Evolutionary conservation across 1,284 basidiomycete species (phyloP).

Genomic region (Irpex sp.): DNA sequence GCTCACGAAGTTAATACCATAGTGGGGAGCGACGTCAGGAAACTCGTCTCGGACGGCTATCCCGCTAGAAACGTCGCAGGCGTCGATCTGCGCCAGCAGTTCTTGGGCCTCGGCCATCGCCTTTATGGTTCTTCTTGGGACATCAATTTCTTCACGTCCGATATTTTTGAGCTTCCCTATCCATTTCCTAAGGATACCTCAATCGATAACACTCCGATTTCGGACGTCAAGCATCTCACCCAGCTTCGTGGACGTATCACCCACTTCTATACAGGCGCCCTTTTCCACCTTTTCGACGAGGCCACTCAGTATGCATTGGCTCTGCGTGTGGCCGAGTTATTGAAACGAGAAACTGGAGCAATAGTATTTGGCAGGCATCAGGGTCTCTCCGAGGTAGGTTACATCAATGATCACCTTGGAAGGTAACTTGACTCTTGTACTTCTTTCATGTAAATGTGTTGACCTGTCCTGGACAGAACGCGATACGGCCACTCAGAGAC

Average conservation of each 20-base stretch:
- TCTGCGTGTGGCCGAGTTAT: conserved; percentile 23
- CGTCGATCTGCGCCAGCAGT: conserved; percentile 31
- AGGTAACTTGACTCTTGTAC: conserved; percentile 15
- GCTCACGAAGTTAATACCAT: neutral
- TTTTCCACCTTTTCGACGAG: conserved; percentile 36
- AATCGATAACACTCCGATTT: neutral
- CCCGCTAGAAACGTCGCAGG: conserved; percentile 26
- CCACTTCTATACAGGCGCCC: conserved; percentile 29
- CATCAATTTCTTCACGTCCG: conserved; percentile 30
- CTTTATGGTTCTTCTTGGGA: conserved; percentile 24
- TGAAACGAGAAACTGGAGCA: conserved; percentile 21
- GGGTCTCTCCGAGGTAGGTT: conserved; percentile 23
- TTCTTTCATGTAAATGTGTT: neutral
- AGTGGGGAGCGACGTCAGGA: conserved; percentile 35
- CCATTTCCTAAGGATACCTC: neutral
- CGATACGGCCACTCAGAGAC: conserved; percentile 27
- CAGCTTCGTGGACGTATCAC: conserved; percentile 21
- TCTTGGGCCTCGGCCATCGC: conserved; percentile 28
- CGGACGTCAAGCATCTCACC: conserved; percentile 14
- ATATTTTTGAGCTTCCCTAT: conserved; percentile 27
- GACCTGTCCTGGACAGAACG: conserved; percentile 12
- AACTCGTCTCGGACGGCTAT: conserved; percentile 30
- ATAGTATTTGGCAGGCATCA: conserved; percentile 31
- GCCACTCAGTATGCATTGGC: conserved; percentile 31
- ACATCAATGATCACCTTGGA: conserved; percentile 27